Conservation (phyloP, 208 protist species). For the Trypanosoma lewisi region DNA sequence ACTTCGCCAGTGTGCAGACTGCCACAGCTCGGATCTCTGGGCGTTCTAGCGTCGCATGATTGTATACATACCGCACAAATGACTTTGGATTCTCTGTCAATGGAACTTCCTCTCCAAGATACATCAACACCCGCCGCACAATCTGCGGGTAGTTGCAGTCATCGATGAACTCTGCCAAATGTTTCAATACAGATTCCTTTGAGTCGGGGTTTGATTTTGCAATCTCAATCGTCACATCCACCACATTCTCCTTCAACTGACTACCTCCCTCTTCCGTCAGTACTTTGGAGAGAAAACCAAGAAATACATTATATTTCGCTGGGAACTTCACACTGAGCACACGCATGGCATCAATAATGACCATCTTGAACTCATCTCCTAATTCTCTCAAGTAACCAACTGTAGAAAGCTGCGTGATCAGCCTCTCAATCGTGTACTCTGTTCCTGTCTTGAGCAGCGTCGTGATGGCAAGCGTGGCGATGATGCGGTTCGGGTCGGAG, state of each 20-base stretch:
- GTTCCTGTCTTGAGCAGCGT: conserved; percentile 97
- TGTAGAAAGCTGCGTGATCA: conserved; percentile 95
- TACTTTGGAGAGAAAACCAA: conserved; percentile 89
- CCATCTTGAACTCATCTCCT: conserved; percentile 96
- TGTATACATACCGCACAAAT: conserved; percentile 98
- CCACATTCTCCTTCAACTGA: conserved; percentile 94
- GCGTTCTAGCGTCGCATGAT: conserved; percentile 94
- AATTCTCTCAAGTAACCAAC: conserved; percentile 94
- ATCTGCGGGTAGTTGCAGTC: conserved; percentile 98
- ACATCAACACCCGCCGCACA: conserved; percentile 93
- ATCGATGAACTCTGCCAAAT: conserved; percentile 99
- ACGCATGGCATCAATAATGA: conserved; percentile 96
- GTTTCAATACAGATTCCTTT: conserved; percentile 89
- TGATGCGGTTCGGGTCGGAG: conserved; percentile 93
- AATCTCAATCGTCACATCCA: conserved; percentile 95
- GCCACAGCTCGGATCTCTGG: conserved; percentile 94
- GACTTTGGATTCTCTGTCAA: conserved; percentile 68
- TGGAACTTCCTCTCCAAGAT: conserved; percentile 97
- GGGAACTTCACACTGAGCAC: conserved; percentile 95
- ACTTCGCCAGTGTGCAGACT: conserved; percentile 96
- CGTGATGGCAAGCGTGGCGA: conserved; percentile 98
- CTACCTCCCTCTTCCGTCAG: conserved; percentile 89
- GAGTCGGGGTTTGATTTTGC: conserved; percentile 87
- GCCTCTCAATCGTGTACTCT: conserved; percentile 94
- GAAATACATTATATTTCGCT: conserved; percentile 84